Evolutionary conservation across 441 rosid genomes (phyloP).

Genomic region (Gossypium armourianum): DNA sequence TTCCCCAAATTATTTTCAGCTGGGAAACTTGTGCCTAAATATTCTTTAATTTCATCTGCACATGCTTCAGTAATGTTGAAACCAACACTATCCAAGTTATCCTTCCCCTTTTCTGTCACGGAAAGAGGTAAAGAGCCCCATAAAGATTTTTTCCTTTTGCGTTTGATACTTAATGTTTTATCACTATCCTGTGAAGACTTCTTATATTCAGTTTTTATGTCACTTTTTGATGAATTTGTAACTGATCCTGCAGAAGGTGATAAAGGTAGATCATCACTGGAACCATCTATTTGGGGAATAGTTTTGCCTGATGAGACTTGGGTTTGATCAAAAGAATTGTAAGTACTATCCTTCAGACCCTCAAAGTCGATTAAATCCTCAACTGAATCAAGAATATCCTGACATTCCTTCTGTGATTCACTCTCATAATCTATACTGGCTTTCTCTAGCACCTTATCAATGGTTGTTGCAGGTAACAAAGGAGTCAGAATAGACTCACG

Average conservation of each 20-base stretch:
- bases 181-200: conserved; percentile 23
- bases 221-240: conserved; percentile 32
- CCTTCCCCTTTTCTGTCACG: conserved; percentile 24
- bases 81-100: conserved; percentile 25
- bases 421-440: conserved; percentile 67
- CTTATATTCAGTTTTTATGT: conserved; percentile 32
- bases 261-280: conserved; percentile 31
- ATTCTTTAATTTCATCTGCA: conserved; percentile 27
- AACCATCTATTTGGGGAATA: conserved; percentile 40
- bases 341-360: conserved; percentile 32
- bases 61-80: conserved; percentile 23
- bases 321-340: conserved; percentile 22
- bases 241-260: conserved; percentile 28
- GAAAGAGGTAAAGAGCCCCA: conserved; percentile 71
- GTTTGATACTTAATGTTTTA: conserved; percentile 24
- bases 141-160: conserved; percentile 31
- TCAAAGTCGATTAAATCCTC: conserved; percentile 39
- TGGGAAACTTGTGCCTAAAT: conserved; percentile 15
- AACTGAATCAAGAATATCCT: conserved; percentile 88
- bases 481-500: conserved; percentile 73
- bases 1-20: conserved; percentile 27
- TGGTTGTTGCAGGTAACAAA: conserved; percentile 51
- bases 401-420: conserved; percentile 87
- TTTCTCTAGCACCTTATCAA: conserved; percentile 65
- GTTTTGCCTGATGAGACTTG: conserved; percentile 32